Conservation (phyloP, 2,329 filamentous ascomycete species). For the Calonectria leucothoes region DNA sequence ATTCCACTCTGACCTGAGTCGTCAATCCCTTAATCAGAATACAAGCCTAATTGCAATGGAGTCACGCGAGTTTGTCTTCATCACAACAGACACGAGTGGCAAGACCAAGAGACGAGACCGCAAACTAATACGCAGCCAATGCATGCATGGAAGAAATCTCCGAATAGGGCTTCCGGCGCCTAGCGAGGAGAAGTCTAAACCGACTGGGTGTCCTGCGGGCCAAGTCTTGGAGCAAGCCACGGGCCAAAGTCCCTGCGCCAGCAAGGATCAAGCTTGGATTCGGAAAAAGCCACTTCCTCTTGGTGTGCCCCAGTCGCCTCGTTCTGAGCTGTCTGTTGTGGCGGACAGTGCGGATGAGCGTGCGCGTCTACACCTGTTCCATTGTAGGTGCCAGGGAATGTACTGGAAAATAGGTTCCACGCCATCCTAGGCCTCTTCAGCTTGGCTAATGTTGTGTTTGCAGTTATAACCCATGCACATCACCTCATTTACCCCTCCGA, state of each 20-base stretch:
- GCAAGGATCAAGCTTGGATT: not conserved
- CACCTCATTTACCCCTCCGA: not conserved
- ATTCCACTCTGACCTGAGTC: not conserved
- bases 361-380: not conserved
- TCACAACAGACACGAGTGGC: not conserved
- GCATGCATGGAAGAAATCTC: not conserved
- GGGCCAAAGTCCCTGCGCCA: not conserved
- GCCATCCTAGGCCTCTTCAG: not conserved
- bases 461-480: not conserved
- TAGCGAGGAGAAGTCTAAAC: not conserved
- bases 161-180: not conserved
- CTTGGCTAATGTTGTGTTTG: not conserved
- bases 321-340: not conserved
- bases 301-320: not conserved
- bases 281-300: not conserved
- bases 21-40: not conserved
- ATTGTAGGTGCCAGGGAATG: not conserved
- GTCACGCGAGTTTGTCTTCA: not conserved
- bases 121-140: not conserved
- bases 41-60: not conserved
- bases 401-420: not conserved
- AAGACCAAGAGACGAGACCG: not conserved
- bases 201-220: not conserved
- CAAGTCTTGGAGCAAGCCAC: not conserved
- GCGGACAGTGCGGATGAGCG: not conserved